Evolutionary conservation across 163 green algal species (phyloP), one percentile per base, ranked within the genome.

Genomic region (Trebouxia gelatinosa): DNA sequence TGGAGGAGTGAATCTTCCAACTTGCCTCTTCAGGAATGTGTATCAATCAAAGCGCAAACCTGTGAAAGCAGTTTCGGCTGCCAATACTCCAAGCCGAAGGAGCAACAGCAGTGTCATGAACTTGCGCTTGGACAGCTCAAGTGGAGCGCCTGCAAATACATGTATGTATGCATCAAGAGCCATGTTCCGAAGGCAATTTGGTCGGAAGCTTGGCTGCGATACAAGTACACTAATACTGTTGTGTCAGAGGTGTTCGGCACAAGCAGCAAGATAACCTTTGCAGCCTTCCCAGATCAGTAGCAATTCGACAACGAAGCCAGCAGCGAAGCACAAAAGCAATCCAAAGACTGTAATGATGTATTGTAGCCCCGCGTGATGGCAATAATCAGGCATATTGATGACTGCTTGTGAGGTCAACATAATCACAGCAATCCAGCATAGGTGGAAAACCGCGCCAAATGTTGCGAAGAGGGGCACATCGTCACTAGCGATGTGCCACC

Each of bases 321-420:
- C 26, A 0, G 43, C 38, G 38, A 83, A 83, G 37, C 64, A 72
- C 19, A 80, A 50, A 34, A 83, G 28, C 6, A 83, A 43, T 7
- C 64, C 61, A 29, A 62, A 43, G 34, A 83, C 78, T 54, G 78
- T 80, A 17, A 38, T 46, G 6, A 83, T 83, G 48, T 80, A 79
- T 11, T 76, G 40, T 2, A 43, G 32, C 9, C 59, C 59, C 39
- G 64, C 59, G 37, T 80, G 39, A 19, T 80, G 61, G 50, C 78
- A 83, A 6, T 74, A 34, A 17, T 80, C 7, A 6, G 78, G 78
- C 78, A 83, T 83, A 9, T 83, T n/a, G 19, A 72, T 34, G 34
- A 82, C 67, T 26, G 34, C 26, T 11, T 75, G 46, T 35, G 32
- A 43, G 7, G 61, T 82, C 31, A 79, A 59, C 29, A 75, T 11